Base-by-base conservation (phyloP, 345 rosid species). In the Sisymbrium irio region DNA sequence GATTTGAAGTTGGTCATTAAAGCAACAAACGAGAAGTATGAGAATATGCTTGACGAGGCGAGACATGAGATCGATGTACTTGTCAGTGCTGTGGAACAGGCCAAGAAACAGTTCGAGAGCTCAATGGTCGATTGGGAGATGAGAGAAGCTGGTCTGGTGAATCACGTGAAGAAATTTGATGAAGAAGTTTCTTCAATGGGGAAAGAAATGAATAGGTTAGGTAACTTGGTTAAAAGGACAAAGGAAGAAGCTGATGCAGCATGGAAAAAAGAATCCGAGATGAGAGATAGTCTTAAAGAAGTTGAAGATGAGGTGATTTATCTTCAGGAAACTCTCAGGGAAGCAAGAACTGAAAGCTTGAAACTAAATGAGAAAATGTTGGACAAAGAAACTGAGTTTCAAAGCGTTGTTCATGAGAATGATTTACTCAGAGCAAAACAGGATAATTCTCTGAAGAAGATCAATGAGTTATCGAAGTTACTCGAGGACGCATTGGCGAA, bases 361-460 rank as follows among this genome's bases (percentile, higher is more conserved):
- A 86, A 87, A 73, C 75, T 87, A 63, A 87, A 88, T 71, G 93
- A 87, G 72, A 79, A 78, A 49, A 62, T 88, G 53, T 44, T 88
- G 81, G 93, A 85, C 72, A 91, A 89, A 85, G 97, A 91, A 83
- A 87, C 74, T 3, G 93, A 87, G 85, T 57, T 94, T 74, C 95
- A 91, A 82, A 78, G 79, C 58, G 63, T 87, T 41, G 41, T 83
- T 81, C 86, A 83, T 64, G 96, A 88, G 80, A 89, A 89, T 30
- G 88, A 91, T 81, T 88, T 88, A 60, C 83, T 88, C 63, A 85
- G 72, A 79, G 68, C 70, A 19, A 87, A 82, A 74, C 90, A 91
- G 71, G 84, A 79, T 32, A 74, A 56, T 66, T 83, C 89, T 17
- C 70, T 75, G 51, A 78, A 79, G 69, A 89, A 89, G 78, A 79